Conservation (phyloP, 257 asterid genomes). For the Ehretia macrophylla region DNA sequence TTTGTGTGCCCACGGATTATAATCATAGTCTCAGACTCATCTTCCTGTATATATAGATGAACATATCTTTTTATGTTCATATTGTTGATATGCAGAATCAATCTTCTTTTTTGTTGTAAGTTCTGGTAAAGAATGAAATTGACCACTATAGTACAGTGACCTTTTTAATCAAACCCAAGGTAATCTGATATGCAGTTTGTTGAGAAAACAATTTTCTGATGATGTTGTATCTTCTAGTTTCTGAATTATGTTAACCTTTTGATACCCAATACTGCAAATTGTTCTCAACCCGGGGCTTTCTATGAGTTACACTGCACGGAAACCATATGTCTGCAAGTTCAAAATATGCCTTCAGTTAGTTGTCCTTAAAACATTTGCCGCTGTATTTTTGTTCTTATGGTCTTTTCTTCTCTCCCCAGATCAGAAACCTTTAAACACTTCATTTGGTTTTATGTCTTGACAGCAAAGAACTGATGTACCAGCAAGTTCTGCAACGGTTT, state of each 20-base stretch:
- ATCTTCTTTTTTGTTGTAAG: too few relatives aligned
- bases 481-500: conserved; percentile 84
- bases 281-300: neutral
- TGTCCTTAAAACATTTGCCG: neutral
- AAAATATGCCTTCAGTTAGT: too few relatives aligned
- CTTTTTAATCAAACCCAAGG: neutral
- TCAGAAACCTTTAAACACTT: neutral
- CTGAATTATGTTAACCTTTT: neutral
- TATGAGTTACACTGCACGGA: neutral
- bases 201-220: neutral
- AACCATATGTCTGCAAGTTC: neutral
- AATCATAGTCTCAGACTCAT: too few relatives aligned
- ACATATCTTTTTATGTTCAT: too few relatives aligned
- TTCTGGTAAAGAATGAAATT: too few relatives aligned
- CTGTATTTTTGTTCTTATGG: neutral
- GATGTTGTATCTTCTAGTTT: neutral
- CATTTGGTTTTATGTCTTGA: conserved; percentile 17
- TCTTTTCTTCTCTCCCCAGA: neutral
- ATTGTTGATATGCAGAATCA: neutral
- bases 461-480: conserved; percentile 99
- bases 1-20: too few relatives aligned
- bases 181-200: neutral
- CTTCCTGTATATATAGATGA: neutral
- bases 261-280: neutral
- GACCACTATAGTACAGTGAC: too few relatives aligned